Evolutionary conservation across 1,284 basidiomycete genomes (phyloP).

Genomic region (Boletus smithii): DNA sequence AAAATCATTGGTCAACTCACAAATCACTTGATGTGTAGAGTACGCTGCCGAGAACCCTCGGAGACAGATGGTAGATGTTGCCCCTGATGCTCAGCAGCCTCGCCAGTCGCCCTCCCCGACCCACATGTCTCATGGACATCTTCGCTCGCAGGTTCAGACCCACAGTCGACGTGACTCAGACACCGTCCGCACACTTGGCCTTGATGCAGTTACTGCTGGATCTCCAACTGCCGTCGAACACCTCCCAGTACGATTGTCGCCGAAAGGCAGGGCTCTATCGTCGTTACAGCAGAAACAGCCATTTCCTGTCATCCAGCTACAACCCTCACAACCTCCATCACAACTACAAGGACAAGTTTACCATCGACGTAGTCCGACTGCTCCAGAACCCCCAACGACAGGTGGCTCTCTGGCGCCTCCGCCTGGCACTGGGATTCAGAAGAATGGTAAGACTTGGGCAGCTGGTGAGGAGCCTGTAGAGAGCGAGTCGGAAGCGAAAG

Average conservation of each 20-base stretch:
- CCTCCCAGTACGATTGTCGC: conserved; percentile 25
- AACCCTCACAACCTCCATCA: conserved; percentile 19
- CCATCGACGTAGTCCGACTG: conserved; percentile 62
- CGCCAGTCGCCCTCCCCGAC: conserved; percentile 58
- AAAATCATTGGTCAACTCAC: conserved; percentile 11
- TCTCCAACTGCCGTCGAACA: conserved; percentile 44
- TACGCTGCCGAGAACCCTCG: conserved; percentile 23
- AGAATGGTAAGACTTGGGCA: conserved; percentile 49
- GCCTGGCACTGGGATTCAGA: conserved; percentile 20
- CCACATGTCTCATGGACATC: conserved; percentile 35
- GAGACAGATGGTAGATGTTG: conserved; percentile 13
- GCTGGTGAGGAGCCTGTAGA: conserved; percentile 38
- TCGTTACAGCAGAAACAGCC: conserved; percentile 30
- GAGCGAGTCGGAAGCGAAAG: conserved; percentile 28
- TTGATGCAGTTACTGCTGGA: conserved; percentile 24
- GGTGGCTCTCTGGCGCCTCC: conserved; percentile 36
- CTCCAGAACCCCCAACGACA: conserved; percentile 51
- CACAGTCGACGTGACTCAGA: conserved; percentile 73
- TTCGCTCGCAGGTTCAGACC: conserved; percentile 27
- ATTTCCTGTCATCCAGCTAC: conserved; percentile 30
- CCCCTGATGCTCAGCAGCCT: conserved; percentile 27
- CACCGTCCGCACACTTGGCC: conserved; percentile 52
- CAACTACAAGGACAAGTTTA: conserved; percentile 32
- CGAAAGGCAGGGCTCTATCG: conserved; percentile 19
- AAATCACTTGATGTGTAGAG: conserved; percentile 24